Percentiles rank a stretch among this genome's conserved stretches.
phyloP scores from a whole-genome alignment of 106 monocot species.

The Dactylorhiza incarnata region DNA sequence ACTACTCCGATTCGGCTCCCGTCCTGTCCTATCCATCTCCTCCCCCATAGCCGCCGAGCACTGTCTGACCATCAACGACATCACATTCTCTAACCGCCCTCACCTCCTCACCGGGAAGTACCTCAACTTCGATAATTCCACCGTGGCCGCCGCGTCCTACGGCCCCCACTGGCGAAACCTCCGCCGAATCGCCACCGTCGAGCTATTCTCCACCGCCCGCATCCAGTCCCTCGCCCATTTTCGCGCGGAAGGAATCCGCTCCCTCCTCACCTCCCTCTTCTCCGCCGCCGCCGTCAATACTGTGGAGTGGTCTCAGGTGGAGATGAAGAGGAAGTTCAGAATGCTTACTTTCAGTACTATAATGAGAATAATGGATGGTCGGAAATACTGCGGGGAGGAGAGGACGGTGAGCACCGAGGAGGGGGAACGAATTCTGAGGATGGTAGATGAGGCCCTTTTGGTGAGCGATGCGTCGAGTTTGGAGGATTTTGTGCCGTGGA shows the following conservation, averaged over 20 bases:
- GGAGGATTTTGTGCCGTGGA: conserved; percentile 21
- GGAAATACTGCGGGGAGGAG: conserved; percentile 2
- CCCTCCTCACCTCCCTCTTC: conserved; percentile 12
- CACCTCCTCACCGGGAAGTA: conserved; percentile 12
- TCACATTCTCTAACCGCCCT: conserved; percentile 49
- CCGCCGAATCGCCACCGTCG: conserved; percentile 26
- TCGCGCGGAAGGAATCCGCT: conserved; percentile 18
- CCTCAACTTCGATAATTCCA: conserved; percentile 26
- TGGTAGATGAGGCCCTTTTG: conserved; percentile 12
- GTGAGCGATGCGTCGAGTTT: conserved; percentile 11
- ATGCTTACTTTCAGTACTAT: conserved; percentile 23
- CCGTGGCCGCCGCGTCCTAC: conserved; percentile 25
- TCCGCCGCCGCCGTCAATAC: neutral
- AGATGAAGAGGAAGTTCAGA: conserved; percentile 24
- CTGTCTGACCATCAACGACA: conserved; percentile 43
- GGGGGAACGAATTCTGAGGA: conserved; percentile 8
- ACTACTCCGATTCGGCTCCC: conserved; percentile 42
- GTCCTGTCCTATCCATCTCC: conserved; percentile 37
- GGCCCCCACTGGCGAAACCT: conserved; percentile 56
- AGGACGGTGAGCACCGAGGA: neutral
- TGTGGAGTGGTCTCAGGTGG: conserved; percentile 17
- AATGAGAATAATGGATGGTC: conserved; percentile 27
- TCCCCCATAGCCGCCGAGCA: conserved; percentile 28
- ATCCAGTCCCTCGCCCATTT: conserved; percentile 9
- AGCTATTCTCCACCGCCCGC: conserved; percentile 37